phyloP scores from a whole-genome alignment of 257 asterid genomes.

The Ballota nigra region DNA sequence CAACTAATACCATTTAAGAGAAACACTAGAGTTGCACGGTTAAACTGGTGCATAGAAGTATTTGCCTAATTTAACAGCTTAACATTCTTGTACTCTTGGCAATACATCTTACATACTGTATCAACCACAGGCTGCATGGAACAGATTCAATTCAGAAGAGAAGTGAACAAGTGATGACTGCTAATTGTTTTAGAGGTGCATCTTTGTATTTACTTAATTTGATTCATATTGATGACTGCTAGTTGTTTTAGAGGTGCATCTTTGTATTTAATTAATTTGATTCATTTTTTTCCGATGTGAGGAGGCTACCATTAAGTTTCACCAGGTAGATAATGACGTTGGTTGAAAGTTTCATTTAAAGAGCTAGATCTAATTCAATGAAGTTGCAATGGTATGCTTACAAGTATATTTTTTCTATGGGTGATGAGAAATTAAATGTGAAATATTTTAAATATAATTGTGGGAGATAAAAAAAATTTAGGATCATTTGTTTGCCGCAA shows the following conservation, averaged over 20 bases:
- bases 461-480: not conserved
- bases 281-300: constrained; percentile 7
- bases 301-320: not conserved
- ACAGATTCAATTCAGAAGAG: constrained; percentile 86
- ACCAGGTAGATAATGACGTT: constrained; percentile 10
- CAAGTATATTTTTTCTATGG: not conserved
- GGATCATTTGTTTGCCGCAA: not conserved
- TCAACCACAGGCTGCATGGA: constrained; percentile 79
- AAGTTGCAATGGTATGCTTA: not conserved
- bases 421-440: not conserved
- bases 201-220: constrained; percentile 26
- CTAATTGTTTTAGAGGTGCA: constrained; percentile 6
- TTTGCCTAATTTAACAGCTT: not conserved
- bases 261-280: constrained; percentile 26
- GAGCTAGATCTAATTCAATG: constrained; percentile 1
- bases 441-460: not conserved
- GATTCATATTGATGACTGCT: constrained; percentile 14
- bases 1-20: too few relatives aligned
- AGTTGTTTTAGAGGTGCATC: constrained; percentile 11
- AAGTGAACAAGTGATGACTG: constrained; percentile 39
- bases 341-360: not conserved
- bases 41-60: too few relatives aligned
- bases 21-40: too few relatives aligned
- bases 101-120: constrained; percentile 7
- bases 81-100: not conserved